These are phyloP conservation scores for Sechiopsis laciniata DNA, from an alignment of 306 rosid genomes.

Conservation along the genomic window DNA sequence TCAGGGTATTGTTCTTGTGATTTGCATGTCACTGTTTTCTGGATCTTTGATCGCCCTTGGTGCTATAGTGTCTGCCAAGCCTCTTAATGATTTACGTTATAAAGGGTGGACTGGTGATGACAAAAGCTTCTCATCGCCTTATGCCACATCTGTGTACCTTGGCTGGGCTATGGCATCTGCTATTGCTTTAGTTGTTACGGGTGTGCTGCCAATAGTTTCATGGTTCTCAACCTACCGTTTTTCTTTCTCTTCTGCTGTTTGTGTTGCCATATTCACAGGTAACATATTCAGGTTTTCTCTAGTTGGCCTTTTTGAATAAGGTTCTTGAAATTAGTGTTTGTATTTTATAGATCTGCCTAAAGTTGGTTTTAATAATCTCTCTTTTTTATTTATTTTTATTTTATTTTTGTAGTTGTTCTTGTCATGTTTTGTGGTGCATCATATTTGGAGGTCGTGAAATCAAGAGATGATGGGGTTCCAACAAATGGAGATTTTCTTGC, in stretches of 20 bases:
- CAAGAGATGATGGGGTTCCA: constrained; percentile 66
- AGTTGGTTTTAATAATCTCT: not conserved
- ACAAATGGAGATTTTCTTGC: constrained; percentile 89
- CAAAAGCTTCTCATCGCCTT: constrained; percentile 67
- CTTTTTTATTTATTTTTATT: not conserved
- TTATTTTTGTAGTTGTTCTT: constrained; percentile 52
- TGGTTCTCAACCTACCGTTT: constrained; percentile 96
- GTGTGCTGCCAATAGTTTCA: constrained; percentile 84
- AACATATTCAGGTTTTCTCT: constrained; percentile 21
- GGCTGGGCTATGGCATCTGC: constrained; percentile 99
- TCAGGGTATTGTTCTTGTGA: constrained; percentile 75
- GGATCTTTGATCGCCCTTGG: constrained; percentile 89
- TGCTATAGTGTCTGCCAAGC: constrained; percentile 80
- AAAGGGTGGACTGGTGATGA: constrained; percentile 78
- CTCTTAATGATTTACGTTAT: constrained; percentile 80
- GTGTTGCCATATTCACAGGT: constrained; percentile 84
- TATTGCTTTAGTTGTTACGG: constrained; percentile 73
- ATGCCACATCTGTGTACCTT: constrained; percentile 74
- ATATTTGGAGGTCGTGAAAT: constrained; percentile 76
- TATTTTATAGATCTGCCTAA: constrained; percentile 7
- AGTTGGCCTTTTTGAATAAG: constrained; percentile 16
- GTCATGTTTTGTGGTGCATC: constrained; percentile 89
- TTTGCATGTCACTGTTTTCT: constrained; percentile 55
- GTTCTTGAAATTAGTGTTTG: constrained; percentile 17
- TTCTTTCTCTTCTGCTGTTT: constrained; percentile 77